These are phyloP conservation scores for Seiridium unicorne DNA, from an alignment of 2,329 filamentous ascomycete genomes.

Conservation along the genomic window DNA sequence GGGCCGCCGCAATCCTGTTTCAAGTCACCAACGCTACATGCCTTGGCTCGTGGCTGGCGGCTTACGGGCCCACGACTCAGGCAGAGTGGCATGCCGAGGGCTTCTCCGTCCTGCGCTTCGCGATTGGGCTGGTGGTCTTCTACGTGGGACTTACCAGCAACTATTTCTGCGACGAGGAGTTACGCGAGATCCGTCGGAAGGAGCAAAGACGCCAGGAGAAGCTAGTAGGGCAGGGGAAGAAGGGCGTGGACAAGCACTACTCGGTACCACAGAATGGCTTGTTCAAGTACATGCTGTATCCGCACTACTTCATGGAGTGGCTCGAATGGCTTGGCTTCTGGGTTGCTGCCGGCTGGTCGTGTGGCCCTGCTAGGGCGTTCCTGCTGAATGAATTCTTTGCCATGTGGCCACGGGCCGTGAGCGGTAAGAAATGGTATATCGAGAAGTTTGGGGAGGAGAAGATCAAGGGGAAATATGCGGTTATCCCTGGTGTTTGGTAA, in stretches of 20 bases:
- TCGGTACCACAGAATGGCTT: slow-evolving; percentile 80
- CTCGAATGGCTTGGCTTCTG: slow-evolving; percentile 91
- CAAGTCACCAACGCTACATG: slow-evolving; percentile 78
- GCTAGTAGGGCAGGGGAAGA: slow-evolving; percentile 30
- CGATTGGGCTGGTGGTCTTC: slow-evolving; percentile 71
- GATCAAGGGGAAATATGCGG: slow-evolving; percentile 71
- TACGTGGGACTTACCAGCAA: slow-evolving; percentile 74
- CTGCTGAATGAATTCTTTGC: slow-evolving; percentile 82
- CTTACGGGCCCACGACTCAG: slow-evolving; percentile 69
- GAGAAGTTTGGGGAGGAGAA: slow-evolving; percentile 84
- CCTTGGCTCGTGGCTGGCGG: slow-evolving; percentile 78
- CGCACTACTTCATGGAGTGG: slow-evolving; percentile 97
- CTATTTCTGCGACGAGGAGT: slow-evolving; percentile 84
- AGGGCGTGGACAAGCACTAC: slow-evolving; percentile 75
- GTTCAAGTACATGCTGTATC: slow-evolving; percentile 80
- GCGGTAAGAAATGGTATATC: slow-evolving; percentile 82
- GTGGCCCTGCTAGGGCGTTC: slow-evolving; percentile 76
- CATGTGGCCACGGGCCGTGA: slow-evolving; percentile 84
- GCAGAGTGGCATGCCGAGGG: slow-evolving; percentile 45
- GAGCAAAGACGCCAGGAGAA: slow-evolving; percentile 60
- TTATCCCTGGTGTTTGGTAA: slow-evolving; percentile 46
- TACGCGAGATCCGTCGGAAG: slow-evolving; percentile 79
- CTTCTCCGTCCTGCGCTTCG: slow-evolving; percentile 44
- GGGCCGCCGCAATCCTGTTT: slow-evolving; percentile 64
- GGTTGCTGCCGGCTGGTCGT: slow-evolving; percentile 66